Percentiles rank a stretch among this genome's conserved stretches.
Conservation (phyloP, 2,329 filamentous ascomycete species). For the Pestalotiopsis sp. region DNA sequence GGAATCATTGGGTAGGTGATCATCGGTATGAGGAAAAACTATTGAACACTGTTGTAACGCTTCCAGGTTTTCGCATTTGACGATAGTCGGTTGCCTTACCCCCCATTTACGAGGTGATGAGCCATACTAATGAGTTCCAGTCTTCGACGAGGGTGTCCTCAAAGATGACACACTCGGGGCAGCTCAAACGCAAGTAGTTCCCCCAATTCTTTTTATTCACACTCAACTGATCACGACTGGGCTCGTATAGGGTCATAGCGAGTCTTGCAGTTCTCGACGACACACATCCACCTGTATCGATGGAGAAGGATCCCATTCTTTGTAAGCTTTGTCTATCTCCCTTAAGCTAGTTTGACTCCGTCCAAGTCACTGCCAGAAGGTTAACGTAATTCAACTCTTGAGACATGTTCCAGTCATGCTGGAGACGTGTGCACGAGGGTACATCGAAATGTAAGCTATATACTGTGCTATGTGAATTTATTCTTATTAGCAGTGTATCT, state of each 20-base stretch:
- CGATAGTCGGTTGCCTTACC: background rate
- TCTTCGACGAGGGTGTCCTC: background rate
- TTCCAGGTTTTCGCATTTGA: background rate
- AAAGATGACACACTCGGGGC: background rate
- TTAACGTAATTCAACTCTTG: background rate
- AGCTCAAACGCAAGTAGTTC: background rate
- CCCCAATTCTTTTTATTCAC: background rate
- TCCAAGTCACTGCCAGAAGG: too few species aligned
- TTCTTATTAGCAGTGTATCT: too few species aligned
- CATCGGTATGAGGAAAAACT: too few species aligned
- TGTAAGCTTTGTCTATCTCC: too few species aligned
- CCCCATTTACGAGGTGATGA: background rate
- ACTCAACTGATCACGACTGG: background rate
- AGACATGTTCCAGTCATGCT: background rate
- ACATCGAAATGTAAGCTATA: background rate
- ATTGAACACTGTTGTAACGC: background rate
- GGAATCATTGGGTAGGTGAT: background rate
- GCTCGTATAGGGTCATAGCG: background rate
- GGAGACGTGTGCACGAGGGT: background rate
- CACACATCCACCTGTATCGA: background rate
- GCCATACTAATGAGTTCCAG: background rate
- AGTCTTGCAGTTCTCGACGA: background rate
- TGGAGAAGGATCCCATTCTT: background rate
- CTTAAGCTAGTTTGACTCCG: too few species aligned
- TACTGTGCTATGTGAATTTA: too few species aligned